Base-by-base conservation (phyloP, 805 yeast species). In the Candida easanensis region DNA sequence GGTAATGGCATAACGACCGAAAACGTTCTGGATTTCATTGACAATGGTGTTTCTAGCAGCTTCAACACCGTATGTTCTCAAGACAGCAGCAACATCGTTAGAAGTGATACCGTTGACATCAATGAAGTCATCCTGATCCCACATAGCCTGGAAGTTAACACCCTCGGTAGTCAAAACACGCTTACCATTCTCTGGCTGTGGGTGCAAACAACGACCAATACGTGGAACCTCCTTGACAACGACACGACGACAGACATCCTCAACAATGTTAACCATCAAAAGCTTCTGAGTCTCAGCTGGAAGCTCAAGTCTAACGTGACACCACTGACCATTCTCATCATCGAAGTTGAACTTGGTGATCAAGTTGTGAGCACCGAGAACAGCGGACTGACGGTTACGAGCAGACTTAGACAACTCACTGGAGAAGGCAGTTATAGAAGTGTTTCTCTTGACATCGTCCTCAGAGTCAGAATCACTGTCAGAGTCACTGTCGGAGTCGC, bases 31-130 rank as follows among this genome's bases (percentile, higher is more conserved):
- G 64, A 93, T 87, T 74, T 93, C 99, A 59, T 88, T 84, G 23
- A 89, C 98, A 71, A 93, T 87, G 26, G 99, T 93, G 66, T 89
- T 88, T 68, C 99, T 80, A 17, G 99, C 99, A 38, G 99, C 99
- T 70, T 95, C 99, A 41, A 91, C 99, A 65, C 99, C 99, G 59
- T 93, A 93, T 0, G 95, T 88, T 53, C 74, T 77, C 58, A 95
- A 74, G 3, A 93, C 96, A 15, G 97, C 88, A 31, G 87, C 82
- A 53, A 93, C 83, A 68, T 93, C 99, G 74, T 93, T 93, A 8
- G 97, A 89, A 2, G 85, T 76, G 57, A 93, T 87, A 45, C 82
- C 84, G 63, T 93, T 86, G 50, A 91, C 96, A 58, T 90, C 85
- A 53, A 93, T 78, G 66, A 93, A 89, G 51, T 86, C 89, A 52